Evolutionary conservation across 345 rosid species (phyloP).

Genomic region (Eucalyptus marginata): DNA sequence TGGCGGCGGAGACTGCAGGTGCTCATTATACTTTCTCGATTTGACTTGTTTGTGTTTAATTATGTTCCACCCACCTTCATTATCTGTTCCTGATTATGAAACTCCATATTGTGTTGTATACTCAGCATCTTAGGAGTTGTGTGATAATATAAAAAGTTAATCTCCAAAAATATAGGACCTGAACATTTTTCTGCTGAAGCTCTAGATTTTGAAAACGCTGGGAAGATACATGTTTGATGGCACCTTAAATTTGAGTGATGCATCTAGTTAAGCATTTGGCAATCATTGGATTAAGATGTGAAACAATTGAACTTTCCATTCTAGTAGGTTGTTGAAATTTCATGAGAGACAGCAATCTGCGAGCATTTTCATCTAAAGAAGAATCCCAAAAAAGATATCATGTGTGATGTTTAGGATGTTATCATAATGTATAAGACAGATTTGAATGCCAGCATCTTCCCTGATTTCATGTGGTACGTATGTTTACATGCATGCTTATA

Average conservation of each 20-base stretch:
- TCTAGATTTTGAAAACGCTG: neutral
- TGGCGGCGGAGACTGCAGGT: slow-evolving; percentile 75
- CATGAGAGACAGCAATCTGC: neutral
- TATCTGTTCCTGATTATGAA: neutral
- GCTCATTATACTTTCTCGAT: neutral
- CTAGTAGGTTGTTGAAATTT: neutral
- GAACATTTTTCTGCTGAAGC: neutral
- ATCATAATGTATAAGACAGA: neutral
- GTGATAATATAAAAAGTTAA: neutral
- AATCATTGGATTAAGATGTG: neutral
- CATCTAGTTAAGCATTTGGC: neutral
- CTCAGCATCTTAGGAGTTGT: neutral
- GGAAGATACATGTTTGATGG: neutral
- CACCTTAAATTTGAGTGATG: neutral
- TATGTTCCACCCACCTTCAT: neutral
- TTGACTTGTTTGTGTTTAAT: neutral
- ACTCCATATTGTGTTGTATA: neutral
- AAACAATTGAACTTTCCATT: neutral
- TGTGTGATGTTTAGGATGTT: neutral
- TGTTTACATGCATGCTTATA: neutral
- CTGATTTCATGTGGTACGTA: neutral
- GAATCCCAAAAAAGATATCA: neutral
- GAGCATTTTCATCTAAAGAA: neutral
- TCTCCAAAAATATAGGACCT: neutral
- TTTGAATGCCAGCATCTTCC: neutral